Percentiles rank a stretch among this genome's conserved stretches.
phyloP scores from a whole-genome alignment of 2,329 filamentous ascomycete species.

The Macrophomina pseudophaseolina region DNA sequence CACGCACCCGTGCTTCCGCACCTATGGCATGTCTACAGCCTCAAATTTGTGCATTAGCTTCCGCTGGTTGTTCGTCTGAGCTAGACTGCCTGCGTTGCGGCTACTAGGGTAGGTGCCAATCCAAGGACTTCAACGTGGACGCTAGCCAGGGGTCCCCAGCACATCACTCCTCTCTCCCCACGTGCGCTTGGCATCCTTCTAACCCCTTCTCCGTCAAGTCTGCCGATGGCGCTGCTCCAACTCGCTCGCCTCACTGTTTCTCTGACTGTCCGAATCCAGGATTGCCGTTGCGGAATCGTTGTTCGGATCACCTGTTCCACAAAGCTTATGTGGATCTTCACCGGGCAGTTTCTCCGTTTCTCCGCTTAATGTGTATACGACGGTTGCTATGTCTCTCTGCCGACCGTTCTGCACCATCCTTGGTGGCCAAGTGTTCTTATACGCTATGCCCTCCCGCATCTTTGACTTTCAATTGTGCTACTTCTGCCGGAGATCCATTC shows the following conservation, averaged over 20 bases:
- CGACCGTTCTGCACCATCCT: slow-evolving; percentile 1
- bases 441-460: not conserved
- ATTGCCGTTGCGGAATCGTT: slow-evolving; percentile 3
- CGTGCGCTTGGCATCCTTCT: not conserved
- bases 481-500: not conserved
- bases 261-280: not conserved
- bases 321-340: not conserved
- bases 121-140: not conserved
- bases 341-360: not conserved
- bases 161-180: not conserved
- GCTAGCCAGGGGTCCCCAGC: slow-evolving; percentile 11
- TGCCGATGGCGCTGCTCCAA: not conserved
- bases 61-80: slow-evolving; percentile 5
- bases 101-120: not conserved
- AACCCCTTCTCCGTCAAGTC: not conserved
- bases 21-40: slow-evolving; percentile 1
- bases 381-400: not conserved
- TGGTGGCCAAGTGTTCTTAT: not conserved
- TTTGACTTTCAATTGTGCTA: not conserved
- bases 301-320: slow-evolving; percentile 11
- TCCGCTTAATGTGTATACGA: not conserved
- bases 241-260: slow-evolving; percentile 20
- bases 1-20: not conserved
- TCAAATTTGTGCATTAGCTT: slow-evolving; percentile 10
- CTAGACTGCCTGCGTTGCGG: slow-evolving; percentile 1